Conservation (phyloP, 352 stramenopile species). For the Phytopythium helicoides region DNA sequence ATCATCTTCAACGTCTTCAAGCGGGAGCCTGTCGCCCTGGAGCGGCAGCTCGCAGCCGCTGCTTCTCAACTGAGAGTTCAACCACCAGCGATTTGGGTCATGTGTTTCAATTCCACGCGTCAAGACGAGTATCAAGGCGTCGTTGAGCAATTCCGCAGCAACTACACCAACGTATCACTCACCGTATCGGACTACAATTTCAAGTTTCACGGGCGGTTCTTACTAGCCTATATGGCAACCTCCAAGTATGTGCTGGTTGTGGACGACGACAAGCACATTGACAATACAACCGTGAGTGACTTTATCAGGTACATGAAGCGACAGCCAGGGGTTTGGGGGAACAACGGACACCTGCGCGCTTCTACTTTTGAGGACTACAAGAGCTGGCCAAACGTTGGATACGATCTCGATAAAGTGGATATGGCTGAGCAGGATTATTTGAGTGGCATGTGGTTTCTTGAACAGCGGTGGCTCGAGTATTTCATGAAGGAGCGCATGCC, state of each 20-base stretch:
- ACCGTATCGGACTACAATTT: slow-evolving; percentile 48
- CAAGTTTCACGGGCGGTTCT: slow-evolving; percentile 52
- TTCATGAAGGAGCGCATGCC: slow-evolving; percentile 55
- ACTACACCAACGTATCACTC: slow-evolving; percentile 29
- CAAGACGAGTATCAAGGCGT: slow-evolving; percentile 39
- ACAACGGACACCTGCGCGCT: slow-evolving; percentile 46
- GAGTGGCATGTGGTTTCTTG: slow-evolving; percentile 63
- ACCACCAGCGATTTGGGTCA: slow-evolving; percentile 54
- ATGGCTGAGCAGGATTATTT: slow-evolving; percentile 59
- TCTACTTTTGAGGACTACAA: slow-evolving; percentile 43
- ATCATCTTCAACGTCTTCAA: slow-evolving; percentile 80
- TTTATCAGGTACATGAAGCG: slow-evolving; percentile 42
- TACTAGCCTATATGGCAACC: slow-evolving; percentile 50
- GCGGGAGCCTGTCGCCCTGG: slow-evolving; percentile 36
- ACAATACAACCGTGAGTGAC: slow-evolving; percentile 35
- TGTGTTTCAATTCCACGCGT: slow-evolving; percentile 54
- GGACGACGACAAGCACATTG: slow-evolving; percentile 49
- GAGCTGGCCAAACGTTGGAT: slow-evolving; percentile 36
- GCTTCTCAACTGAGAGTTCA: slow-evolving; percentile 31
- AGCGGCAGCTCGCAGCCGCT: slow-evolving; percentile 39
- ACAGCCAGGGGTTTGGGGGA: slow-evolving; percentile 44
- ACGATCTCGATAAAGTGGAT: slow-evolving; percentile 22
- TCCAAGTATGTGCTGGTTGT: slow-evolving; percentile 54
- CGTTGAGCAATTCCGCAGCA: slow-evolving; percentile 25
- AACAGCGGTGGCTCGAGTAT: slow-evolving; percentile 64